A percentile compares a stretch with the other conserved stretches of the same genome.
Evolutionary conservation across 2,329 filamentous ascomycete species (phyloP).

Genomic region (Colletotrichum sojae): DNA sequence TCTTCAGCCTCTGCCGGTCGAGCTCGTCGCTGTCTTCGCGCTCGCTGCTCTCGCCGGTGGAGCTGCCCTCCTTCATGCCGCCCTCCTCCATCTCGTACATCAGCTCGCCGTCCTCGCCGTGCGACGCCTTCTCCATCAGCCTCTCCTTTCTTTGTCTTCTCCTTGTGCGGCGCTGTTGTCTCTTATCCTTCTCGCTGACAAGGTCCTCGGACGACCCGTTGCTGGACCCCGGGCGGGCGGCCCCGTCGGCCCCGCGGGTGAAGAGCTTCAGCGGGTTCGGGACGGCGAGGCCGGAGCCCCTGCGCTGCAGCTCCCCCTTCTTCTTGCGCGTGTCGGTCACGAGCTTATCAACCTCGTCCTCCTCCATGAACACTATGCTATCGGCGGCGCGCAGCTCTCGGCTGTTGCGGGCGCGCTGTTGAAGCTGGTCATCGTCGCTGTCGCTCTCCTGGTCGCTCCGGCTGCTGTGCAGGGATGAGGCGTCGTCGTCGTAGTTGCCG

Average conservation of each 20-base stretch:
- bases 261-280: slow-evolving; percentile 66
- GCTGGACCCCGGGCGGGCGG: slow-evolving; percentile 45
- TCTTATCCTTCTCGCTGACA: slow-evolving; percentile 65
- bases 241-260: slow-evolving; percentile 51
- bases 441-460: slow-evolving; percentile 82
- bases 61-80: slow-evolving; percentile 75
- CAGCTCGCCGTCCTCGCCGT: slow-evolving; percentile 80
- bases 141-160: slow-evolving; percentile 68
- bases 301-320: slow-evolving; percentile 64
- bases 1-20: slow-evolving; percentile 66
- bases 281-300: slow-evolving; percentile 64
- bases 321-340: slow-evolving; percentile 66
- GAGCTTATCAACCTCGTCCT: slow-evolving; percentile 78
- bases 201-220: slow-evolving; percentile 65
- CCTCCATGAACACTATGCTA: slow-evolving; percentile 79
- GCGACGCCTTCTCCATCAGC: slow-evolving; percentile 65
- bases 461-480: slow-evolving; percentile 74
- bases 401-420: slow-evolving; percentile 76
- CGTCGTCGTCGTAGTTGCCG: slow-evolving; percentile 77
- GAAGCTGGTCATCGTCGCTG: slow-evolving; percentile 80
- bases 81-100: slow-evolving; percentile 96
- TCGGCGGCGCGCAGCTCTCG: slow-evolving; percentile 79
- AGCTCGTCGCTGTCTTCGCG: slow-evolving; percentile 72
- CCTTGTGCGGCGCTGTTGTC: slow-evolving; percentile 63
- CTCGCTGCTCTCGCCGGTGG: slow-evolving; percentile 73